Evolutionary conservation across 2,329 filamentous ascomycete species (phyloP).

Genomic region (Xylaria sp.): DNA sequence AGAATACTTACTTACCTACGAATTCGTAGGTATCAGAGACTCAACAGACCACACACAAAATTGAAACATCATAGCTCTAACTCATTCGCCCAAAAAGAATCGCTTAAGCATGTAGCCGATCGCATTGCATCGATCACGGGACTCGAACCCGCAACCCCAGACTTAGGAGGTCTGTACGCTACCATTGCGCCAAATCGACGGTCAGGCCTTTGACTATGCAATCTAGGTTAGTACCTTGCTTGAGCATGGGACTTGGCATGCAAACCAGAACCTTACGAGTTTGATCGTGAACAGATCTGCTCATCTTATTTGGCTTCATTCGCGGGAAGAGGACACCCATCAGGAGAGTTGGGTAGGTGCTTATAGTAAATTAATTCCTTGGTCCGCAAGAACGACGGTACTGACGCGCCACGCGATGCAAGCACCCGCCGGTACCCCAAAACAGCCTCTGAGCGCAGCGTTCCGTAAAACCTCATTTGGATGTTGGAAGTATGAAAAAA

Average conservation of each 20-base stretch:
- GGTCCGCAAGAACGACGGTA: too few relatives aligned
- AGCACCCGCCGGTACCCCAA: not conserved
- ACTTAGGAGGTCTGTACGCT: conserved; percentile 51
- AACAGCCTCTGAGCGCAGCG: not conserved
- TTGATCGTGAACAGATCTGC: not conserved
- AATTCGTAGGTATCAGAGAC: too few relatives aligned
- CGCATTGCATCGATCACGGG: conserved; percentile 36
- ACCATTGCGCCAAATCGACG: conserved; percentile 42
- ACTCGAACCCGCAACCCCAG: conserved; percentile 53
- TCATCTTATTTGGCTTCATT: not conserved
- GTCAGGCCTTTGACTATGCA: too few relatives aligned
- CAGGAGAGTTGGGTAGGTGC: not conserved
- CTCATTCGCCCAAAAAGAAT: too few relatives aligned
- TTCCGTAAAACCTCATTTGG: not conserved
- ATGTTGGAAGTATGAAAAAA: not conserved
- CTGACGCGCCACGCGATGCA: not conserved
- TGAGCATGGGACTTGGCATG: not conserved
- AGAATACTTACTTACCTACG: too few relatives aligned
- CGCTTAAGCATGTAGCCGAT: too few relatives aligned
- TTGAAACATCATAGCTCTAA: too few relatives aligned
- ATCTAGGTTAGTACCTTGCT: too few relatives aligned
- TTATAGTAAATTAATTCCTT: not conserved
- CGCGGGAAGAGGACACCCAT: not conserved
- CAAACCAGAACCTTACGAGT: not conserved
- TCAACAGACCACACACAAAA: too few relatives aligned